Evolutionary conservation across 805 yeast genomes (phyloP).

Genomic region (Candida odintsovae): DNA sequence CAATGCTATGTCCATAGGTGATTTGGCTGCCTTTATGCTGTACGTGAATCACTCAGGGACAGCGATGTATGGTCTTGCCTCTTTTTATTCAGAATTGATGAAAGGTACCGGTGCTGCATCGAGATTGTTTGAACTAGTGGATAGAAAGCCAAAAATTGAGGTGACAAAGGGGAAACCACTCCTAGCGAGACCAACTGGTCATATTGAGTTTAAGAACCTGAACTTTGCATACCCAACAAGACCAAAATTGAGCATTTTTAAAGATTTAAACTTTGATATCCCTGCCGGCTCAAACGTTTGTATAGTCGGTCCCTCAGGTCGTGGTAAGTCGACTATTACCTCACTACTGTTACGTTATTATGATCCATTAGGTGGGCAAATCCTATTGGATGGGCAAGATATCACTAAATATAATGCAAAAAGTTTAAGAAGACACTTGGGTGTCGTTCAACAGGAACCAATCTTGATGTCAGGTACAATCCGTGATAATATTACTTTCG

Average conservation of each 20-base stretch:
- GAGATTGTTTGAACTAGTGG: constrained; percentile 81
- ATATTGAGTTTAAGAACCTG: constrained; percentile 60
- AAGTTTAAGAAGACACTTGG: constrained; percentile 50
- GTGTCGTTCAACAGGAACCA: constrained; percentile 78
- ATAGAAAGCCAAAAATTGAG: constrained; percentile 63
- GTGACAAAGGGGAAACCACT: constrained; percentile 56
- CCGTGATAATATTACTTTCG: constrained; percentile 71
- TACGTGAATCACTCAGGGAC: constrained; percentile 93
- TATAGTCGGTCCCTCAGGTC: constrained; percentile 82
- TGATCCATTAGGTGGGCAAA: constrained; percentile 38
- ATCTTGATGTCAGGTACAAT: constrained; percentile 76
- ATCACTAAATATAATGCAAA: constrained; percentile 42
- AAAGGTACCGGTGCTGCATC: constrained; percentile 97
- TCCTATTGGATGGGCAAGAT: constrained; percentile 47
- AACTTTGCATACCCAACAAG: constrained; percentile 86
- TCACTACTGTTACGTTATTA: constrained; percentile 55
- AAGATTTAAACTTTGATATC: constrained; percentile 42
- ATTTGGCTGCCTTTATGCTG: constrained; percentile 88
- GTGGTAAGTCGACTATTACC: constrained; percentile 83
- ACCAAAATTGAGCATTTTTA: constrained; percentile 54
- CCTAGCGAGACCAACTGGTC: constrained; percentile 31
- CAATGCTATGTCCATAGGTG: constrained; percentile 81
- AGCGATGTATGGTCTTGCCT: constrained; percentile 86
- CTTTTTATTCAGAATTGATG: constrained; percentile 93
- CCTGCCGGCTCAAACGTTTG: constrained; percentile 58